Percentiles rank a stretch among this genome's conserved stretches.
Conservation (phyloP, 75 land plant genomes). For the Selaginella tamariscina region DNA sequence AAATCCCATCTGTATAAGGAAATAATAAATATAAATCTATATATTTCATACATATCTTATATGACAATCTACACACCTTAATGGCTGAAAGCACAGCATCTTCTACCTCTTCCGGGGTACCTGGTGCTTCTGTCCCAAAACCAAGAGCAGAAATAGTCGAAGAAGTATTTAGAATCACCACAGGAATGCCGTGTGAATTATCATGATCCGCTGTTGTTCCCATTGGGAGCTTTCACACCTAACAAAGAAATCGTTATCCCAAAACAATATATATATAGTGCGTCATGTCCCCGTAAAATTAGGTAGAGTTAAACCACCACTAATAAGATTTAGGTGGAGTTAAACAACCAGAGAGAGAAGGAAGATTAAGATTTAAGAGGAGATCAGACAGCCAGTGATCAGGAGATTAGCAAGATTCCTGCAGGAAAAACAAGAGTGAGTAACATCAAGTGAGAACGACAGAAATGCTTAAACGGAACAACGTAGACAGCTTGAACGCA, state of each 20-base stretch:
- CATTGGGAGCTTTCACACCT: neutral
- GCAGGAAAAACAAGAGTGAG: too few relatives aligned
- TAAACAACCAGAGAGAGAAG: neutral
- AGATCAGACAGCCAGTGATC: too few relatives aligned
- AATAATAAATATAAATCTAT: too few relatives aligned
- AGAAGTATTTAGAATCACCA: neutral
- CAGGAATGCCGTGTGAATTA: neutral
- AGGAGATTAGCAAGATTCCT: too few relatives aligned
- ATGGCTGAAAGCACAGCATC: neutral
- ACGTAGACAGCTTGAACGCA: too few relatives aligned
- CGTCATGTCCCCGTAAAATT: too few relatives aligned
- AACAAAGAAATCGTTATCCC: neutral
- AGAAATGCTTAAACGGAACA: too few relatives aligned
- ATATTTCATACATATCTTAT: too few relatives aligned
- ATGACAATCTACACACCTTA: too few relatives aligned
- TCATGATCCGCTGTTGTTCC: neutral
- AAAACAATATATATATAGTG: neutral
- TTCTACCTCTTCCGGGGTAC: neutral
- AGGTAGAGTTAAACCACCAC: too few relatives aligned
- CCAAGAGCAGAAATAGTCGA: neutral
- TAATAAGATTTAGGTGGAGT: neutral
- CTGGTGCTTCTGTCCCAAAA: neutral
- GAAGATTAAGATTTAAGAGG: neutral
- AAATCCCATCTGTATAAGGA: constrained; percentile 1
- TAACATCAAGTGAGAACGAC: too few relatives aligned